Percentiles rank a stretch among this genome's conserved stretches.
Evolutionary conservation across 2,329 filamentous ascomycete genomes (phyloP).

Genomic region (Sclerotinia minor): DNA sequence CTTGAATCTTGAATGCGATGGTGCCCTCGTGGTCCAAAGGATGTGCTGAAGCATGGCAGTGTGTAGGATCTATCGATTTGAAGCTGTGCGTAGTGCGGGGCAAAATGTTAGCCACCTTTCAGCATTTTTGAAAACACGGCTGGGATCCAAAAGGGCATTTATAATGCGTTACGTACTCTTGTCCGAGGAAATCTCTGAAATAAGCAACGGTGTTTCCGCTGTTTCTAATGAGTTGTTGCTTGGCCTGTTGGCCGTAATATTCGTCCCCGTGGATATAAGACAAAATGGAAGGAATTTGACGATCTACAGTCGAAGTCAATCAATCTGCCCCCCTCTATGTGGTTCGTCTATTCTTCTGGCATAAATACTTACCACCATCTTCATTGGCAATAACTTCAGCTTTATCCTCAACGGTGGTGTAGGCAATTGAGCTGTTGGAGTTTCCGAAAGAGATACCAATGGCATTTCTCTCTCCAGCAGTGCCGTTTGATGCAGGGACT

Average conservation of each 20-base stretch:
- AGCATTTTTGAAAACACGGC: neutral
- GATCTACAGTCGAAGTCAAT: slow-evolving; percentile 58
- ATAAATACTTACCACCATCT: slow-evolving; percentile 74
- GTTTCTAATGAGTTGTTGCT: slow-evolving; percentile 90
- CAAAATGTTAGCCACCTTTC: slow-evolving; percentile 27
- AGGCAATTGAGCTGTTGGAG: slow-evolving; percentile 96
- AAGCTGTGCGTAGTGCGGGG: slow-evolving; percentile 54
- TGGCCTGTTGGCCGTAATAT: slow-evolving; percentile 94
- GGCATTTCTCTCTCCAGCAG: slow-evolving; percentile 57
- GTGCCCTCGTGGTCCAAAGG: slow-evolving; percentile 71
- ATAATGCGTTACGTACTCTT: slow-evolving; percentile 64
- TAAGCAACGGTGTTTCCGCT: slow-evolving; percentile 89
- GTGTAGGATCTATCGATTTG: slow-evolving; percentile 93
- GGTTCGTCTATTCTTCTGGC: neutral
- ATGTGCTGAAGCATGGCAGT: slow-evolving; percentile 91
- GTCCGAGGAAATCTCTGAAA: slow-evolving; percentile 93
- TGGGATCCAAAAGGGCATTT: neutral
- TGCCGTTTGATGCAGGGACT: slow-evolving; percentile 31
- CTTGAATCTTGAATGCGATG: slow-evolving; percentile 80
- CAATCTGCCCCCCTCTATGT: slow-evolving; percentile 18
- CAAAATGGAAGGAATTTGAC: slow-evolving; percentile 91
- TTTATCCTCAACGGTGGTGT: slow-evolving; percentile 89
- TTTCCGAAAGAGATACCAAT: slow-evolving; percentile 99
- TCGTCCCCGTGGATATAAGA: slow-evolving; percentile 96
- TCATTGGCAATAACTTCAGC: slow-evolving; percentile 98